Evolutionary conservation across 192 early-diverging fungal genomes (phyloP).

Genomic region (Lunasporangiospora selenospora): DNA sequence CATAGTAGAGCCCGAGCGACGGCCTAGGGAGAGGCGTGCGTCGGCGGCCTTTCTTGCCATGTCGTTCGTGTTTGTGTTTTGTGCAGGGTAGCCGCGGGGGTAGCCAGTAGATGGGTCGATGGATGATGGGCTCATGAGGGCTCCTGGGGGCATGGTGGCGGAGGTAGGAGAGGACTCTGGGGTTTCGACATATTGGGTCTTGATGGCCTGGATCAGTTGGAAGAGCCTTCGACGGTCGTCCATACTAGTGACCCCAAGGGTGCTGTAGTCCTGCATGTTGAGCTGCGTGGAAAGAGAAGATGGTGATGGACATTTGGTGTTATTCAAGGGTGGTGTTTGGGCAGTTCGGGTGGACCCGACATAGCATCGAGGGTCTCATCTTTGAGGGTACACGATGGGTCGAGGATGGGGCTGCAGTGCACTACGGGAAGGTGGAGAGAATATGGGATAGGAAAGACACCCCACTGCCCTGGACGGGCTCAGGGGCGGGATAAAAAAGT

Average conservation of each 20-base stretch:
- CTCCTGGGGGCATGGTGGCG: not conserved
- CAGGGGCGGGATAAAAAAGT: constrained; percentile 5
- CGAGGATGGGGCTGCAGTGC: constrained; percentile 1
- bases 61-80: constrained; percentile 9
- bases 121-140: not conserved
- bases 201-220: constrained; percentile 51
- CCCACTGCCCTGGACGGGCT: not conserved
- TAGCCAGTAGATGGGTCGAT: constrained; percentile 6
- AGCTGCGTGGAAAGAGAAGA: constrained; percentile 53
- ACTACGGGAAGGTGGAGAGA: not conserved
- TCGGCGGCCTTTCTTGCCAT: constrained; percentile 31
- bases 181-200: constrained; percentile 29
- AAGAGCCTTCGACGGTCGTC: constrained; percentile 65
- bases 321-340: no score
- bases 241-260: constrained; percentile 63
- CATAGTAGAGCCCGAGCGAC: constrained; percentile 31
- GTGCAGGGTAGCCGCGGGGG: constrained; percentile 29
- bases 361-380: no score
- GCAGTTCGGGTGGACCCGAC: no score
- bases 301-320: no score
- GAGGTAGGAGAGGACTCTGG: constrained; percentile 30
- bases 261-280: constrained; percentile 79
- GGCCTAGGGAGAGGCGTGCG: constrained; percentile 39
- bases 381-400: no score
- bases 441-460: not conserved